Percentiles rank a stretch among this genome's conserved stretches.
These are phyloP conservation scores for Pisolithus tinctorius DNA, from an alignment of 768 basidiomycete genomes.

Conservation along the genomic window DNA sequence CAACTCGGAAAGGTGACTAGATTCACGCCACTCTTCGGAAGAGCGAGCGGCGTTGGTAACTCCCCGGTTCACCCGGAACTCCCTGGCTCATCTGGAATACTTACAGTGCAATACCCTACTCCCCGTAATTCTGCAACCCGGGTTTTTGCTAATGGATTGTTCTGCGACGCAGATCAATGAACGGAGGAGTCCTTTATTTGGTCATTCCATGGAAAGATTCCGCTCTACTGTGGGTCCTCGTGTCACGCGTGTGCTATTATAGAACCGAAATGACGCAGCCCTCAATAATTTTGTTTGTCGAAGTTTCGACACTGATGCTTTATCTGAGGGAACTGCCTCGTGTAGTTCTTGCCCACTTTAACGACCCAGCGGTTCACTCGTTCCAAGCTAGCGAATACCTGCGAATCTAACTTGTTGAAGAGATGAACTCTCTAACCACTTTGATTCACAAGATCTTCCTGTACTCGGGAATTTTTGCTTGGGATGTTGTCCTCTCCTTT, in stretches of 20 bases:
- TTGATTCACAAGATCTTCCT: slow-evolving; percentile 1
- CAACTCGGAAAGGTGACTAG: no score
- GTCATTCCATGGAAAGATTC: no score
- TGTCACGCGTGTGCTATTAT: neutral
- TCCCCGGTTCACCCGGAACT: neutral
- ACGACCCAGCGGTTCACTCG: neutral
- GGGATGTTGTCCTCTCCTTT: slow-evolving; percentile 46
- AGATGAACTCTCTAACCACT: neutral
- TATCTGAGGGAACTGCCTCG: neutral
- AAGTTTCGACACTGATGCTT: neutral
- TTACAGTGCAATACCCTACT: neutral
- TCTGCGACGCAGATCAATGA: no score
- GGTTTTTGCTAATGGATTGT: no score
- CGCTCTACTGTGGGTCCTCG: no score
- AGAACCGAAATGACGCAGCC: neutral
- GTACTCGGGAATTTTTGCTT: slow-evolving; percentile 31
- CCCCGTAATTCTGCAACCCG: no score
- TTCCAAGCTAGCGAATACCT: no score
- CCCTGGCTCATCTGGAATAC: neutral
- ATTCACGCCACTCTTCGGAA: neutral
- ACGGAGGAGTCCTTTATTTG: no score
- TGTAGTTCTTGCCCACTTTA: neutral
- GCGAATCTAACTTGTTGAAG: no score
- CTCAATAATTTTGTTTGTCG: neutral
- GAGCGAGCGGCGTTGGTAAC: neutral